Base-by-base conservation (phyloP, 2,329 filamentous ascomycete genomes). In the Colletotrichum sp. region DNA sequence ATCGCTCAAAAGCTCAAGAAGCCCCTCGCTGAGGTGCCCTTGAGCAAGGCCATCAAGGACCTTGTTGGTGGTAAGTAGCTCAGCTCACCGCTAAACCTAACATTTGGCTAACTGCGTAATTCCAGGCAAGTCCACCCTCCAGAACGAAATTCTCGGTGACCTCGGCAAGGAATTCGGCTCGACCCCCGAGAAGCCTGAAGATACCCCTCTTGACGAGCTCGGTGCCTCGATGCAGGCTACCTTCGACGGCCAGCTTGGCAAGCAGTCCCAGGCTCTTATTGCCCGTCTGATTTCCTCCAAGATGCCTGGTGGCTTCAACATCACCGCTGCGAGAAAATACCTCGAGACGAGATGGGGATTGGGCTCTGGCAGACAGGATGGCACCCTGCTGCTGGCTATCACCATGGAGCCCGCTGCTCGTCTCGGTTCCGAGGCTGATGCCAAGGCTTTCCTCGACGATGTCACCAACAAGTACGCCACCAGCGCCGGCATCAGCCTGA, bases 291-390 rank as follows among this genome's bases (percentile, higher is more conserved):
- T 99, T 58, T 98, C 97, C 3, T 98, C 97, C 34, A 99, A 99
- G 88, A 99, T 99, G 97, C 97, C 97, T 63, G 97, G 96, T 88
- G 97, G 97, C 77, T 99, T 99, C 92, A 99, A 98, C 85, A 98
- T 98, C 84, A 98, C 96, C 82, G 91, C 95, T 14, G 95, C 97
- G 62, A 92, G 97, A 81, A 99, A 99, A 87, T 97, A 99, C 83
- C 88, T 99, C 59, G 96, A 98, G 87, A 95, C 94, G 18, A 92
- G 95, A 85, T 99, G 96, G 96, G 97, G 97, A 71, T 88, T 99
- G 73, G 95, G 90, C 5, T 83, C 93, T 28, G 97, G 97, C 32
- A 91, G 97, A 81, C 97, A 99, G 84, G 97, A 99, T 83, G 96
- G 96, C 80, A 95, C 95, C 64, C 89, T 99, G 76, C 88, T 98